Conservation (phyloP, 2,329 filamentous ascomycete genomes). For the Endoconidiophora polonica region DNA sequence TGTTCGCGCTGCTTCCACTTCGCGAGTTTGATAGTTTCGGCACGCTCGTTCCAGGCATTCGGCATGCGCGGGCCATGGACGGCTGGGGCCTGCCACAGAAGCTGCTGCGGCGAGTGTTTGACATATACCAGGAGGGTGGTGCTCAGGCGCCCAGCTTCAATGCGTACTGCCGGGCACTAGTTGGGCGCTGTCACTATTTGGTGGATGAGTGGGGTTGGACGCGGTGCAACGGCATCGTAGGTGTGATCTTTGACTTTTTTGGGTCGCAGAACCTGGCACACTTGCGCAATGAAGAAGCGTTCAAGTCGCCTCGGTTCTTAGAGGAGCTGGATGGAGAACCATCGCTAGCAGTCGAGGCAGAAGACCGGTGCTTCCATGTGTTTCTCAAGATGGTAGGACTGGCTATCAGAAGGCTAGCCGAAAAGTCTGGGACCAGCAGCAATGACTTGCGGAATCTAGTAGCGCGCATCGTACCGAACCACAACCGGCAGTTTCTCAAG, state of each 20-base stretch:
- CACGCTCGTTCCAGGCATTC: conserved; percentile 24
- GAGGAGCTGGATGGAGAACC: conserved; percentile 32
- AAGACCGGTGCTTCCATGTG: conserved; percentile 50
- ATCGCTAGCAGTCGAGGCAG: conserved; percentile 31
- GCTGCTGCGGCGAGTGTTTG: conserved; percentile 39
- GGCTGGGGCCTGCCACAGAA: conserved; percentile 45
- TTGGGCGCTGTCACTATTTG: conserved; percentile 45
- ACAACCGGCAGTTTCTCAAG: conserved; percentile 46
- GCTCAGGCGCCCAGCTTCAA: conserved; percentile 46
- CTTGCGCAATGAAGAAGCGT: conserved; percentile 47
- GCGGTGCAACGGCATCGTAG: conserved; percentile 38
- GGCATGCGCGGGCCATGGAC: conserved; percentile 24
- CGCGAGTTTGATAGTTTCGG: conserved; percentile 41
- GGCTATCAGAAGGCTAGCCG: conserved; percentile 34
- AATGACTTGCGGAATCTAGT: conserved; percentile 47
- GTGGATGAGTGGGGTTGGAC: conserved; percentile 51
- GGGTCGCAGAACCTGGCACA: conserved; percentile 44
- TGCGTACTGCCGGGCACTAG: conserved; percentile 42
- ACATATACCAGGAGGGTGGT: conserved; percentile 37
- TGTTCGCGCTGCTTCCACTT: conserved; percentile 46
- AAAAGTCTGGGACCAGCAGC: conserved; percentile 22
- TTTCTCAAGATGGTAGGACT: conserved; percentile 48
- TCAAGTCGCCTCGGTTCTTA: conserved; percentile 43
- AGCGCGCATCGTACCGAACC: conserved; percentile 46
- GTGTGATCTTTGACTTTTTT: conserved; percentile 51